Base-by-base conservation (phyloP, 1,284 basidiomycete species). In the Pseudozyma hubeiensis region DNA sequence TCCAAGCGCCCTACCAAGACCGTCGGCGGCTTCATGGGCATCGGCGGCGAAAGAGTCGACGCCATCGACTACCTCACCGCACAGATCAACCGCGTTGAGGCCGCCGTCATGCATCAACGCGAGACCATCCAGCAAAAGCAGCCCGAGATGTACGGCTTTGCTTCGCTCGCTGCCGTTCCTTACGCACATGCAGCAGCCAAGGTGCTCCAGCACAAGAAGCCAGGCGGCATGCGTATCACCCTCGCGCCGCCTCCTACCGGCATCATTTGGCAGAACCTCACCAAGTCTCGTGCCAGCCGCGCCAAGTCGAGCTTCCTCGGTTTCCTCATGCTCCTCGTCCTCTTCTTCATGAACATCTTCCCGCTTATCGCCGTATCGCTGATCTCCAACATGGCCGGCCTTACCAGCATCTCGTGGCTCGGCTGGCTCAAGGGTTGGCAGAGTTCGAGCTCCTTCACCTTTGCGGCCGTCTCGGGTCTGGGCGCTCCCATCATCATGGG, bases 1-100 rank as follows among this genome's bases (percentile, higher is more conserved):
- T 88, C 89, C 69, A 91, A 90, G 66, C 87, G 94, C 30, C 94
- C 94, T 0, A 91, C 87, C 2, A 89, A 92, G 58, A 87, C 88
- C 17, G 85, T 91, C 17, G 92, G 92, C 16, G 92, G 90, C 5
- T 90, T 88, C 71, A 85, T 91, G 76, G 91, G 93, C 10, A 53
- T 51, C 40, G 93, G 93, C 14, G 93, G 93, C 0, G 90, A 89
- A 82, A 89, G 87, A 70, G 87, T 87, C 35, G 78, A 86, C 64
- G 78, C 71, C 14, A 75, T 83, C 50, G 72, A 71, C 49, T 68
- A 83, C 62, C 80, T 79, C 55, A 70, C 78, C 31, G 59, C 60
- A 6, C 77, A 81, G 61, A 81, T 84, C 64, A 65, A 77, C 39
- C 63, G 60, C 13, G 54, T 80, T 45, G 80, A 84, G 52, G 61